Evolutionary conservation across 306 rosid genomes (phyloP), one percentile per base, ranked within the genome.

Genomic region (Cicer judaicum): DNA sequence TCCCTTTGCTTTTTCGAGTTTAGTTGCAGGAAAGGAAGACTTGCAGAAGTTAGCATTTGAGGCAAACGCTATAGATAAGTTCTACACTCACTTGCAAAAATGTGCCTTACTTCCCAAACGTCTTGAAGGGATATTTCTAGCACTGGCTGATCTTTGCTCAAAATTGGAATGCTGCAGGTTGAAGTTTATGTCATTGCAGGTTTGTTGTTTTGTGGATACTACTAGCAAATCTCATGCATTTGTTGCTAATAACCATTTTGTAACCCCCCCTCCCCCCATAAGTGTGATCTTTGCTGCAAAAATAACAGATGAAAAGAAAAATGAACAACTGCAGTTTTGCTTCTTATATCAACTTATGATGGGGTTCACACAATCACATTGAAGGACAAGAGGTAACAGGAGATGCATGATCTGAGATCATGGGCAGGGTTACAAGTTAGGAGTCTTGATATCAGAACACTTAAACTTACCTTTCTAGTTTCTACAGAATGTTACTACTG

Each of bases 161-260:
- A 89, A 87, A 72, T 84, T 92, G 90, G 99, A 94, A 88, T 77
- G 92, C 87, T 92, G 99, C 85, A 84, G 99, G 84, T 87, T 86
- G 24, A 87, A 85, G 80, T 90, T 94, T 85, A 82, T 94, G 47
- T 86, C 90, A 1, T 79, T 90, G 79, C 85, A 94, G 99, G 99
- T 89, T 48, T 65, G 93, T 85, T 83, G 89, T 90, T 64, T 81
- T 53, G 21, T 77, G 68, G 59, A 39, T 39, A 68, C 19, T 68
- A 19, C 52, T 44, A 44, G 57, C 5, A 68, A 44, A 52, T 62
- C 55, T 68, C 59, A 10, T 60, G 55, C 67, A 43, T 68, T 60
- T 77, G 75, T 44, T 68, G 68, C 42, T 38, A 67, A 55, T 19
- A 64, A 44, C 19, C 18, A 21, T 18, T 70, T 80, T 40, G 73